phyloP scores from a whole-genome alignment of 1,139 yeast genomes.

The Pichia sp. region DNA sequence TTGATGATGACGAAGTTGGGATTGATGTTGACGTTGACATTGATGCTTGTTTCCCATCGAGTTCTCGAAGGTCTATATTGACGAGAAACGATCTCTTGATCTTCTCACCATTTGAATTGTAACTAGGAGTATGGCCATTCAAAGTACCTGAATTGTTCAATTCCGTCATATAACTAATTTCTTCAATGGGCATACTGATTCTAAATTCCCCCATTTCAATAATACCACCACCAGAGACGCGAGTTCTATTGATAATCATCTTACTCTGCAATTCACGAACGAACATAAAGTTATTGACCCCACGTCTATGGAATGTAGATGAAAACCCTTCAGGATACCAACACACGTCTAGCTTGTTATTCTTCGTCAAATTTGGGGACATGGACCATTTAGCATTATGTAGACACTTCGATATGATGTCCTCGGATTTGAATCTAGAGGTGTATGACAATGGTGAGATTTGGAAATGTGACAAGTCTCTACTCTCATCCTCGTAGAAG shows the following conservation, averaged over 20 bases:
- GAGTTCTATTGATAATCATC: constrained; percentile 30
- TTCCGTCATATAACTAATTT: constrained; percentile 8
- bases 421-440: too few species aligned
- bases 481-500: too few species aligned
- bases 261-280: constrained; percentile 38
- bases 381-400: constrained; percentile 6
- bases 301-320: constrained; percentile 37
- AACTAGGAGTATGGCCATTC: too few species aligned
- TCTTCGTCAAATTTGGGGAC: constrained; percentile 6
- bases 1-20: too few species aligned
- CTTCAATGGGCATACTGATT: constrained; percentile 30
- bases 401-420: too few species aligned
- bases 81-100: constrained; percentile 30
- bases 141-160: neutral
- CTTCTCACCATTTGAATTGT: constrained; percentile 8
- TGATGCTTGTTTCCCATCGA: constrained; percentile 25
- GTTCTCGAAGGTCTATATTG: constrained; percentile 31
- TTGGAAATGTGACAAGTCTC: too few species aligned
- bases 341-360: constrained; percentile 18
- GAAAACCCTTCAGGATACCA: constrained; percentile 37
- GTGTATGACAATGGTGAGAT: too few species aligned
- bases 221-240: constrained; percentile 18
- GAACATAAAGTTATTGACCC: constrained; percentile 37
- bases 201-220: constrained; percentile 29
- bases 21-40: too few species aligned